Conservation (phyloP, 306 rosid genomes). For the Vigna unguiculata region DNA sequence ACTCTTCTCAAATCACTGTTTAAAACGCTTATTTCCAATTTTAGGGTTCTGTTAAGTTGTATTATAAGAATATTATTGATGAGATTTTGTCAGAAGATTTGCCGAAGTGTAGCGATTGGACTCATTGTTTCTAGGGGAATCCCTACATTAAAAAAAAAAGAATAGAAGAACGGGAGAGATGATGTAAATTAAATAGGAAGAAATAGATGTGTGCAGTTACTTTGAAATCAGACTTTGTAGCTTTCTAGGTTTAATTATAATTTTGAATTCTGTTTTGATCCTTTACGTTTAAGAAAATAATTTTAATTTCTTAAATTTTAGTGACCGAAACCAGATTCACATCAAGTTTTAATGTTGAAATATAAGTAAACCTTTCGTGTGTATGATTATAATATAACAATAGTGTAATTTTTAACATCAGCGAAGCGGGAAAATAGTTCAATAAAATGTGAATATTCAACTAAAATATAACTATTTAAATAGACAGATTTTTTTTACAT, state of each 20-base stretch:
- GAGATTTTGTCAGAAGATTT: neutral
- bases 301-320: too few species aligned
- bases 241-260: too few species aligned
- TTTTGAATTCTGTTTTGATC: too few species aligned
- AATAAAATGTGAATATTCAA: neutral
- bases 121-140: neutral
- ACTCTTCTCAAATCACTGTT: neutral
- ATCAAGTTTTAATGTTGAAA: too few species aligned
- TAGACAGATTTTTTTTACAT: neutral
- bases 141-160: neutral
- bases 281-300: too few species aligned
- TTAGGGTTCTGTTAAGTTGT: neutral
- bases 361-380: too few species aligned
- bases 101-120: neutral
- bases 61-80: neutral
- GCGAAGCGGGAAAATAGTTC: neutral
- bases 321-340: too few species aligned
- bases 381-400: neutral
- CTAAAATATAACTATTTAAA: too few species aligned
- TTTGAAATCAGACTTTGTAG: neutral
- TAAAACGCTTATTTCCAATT: neutral
- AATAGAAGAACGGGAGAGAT: neutral
- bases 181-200: neutral
- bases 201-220: neutral
- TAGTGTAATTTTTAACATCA: too few species aligned